phyloP scores from a whole-genome alignment of 352 stramenopile genomes.

The Phytophthora pseudosyringae region DNA sequence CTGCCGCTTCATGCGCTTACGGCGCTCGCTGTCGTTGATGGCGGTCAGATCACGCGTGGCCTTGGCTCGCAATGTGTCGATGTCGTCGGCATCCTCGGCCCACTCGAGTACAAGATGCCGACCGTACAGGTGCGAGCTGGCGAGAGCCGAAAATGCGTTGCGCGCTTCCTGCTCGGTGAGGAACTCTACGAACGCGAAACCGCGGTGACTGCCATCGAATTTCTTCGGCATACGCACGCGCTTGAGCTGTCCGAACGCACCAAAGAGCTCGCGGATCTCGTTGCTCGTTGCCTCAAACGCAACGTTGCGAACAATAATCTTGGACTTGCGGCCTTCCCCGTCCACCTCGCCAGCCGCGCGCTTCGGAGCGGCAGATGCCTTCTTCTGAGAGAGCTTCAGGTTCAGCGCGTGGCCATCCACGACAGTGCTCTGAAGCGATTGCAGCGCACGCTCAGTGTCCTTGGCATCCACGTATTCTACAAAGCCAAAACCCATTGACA shows the following conservation, averaged over 20 bases:
- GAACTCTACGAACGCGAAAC: conserved; percentile 99
- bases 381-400: conserved; percentile 94
- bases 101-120: conserved; percentile 99
- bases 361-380: conserved; percentile 52
- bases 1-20: conserved; percentile 64
- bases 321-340: conserved; percentile 77
- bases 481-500: conserved; percentile 99
- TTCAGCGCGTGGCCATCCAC: conserved; percentile 96
- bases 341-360: conserved; percentile 43
- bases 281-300: conserved; percentile 97
- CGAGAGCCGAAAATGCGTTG: conserved; percentile 92
- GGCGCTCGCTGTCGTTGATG: conserved; percentile 73
- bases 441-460: conserved; percentile 85
- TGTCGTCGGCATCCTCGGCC: conserved; percentile 90
- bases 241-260: conserved; percentile 97
- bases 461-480: conserved; percentile 95
- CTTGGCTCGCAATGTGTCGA: conserved; percentile 87
- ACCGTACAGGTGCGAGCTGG: conserved; percentile 98
- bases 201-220: conserved; percentile 97
- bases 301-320: conserved; percentile 99
- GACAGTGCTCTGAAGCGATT: conserved; percentile 80
- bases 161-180: conserved; percentile 95
- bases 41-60: conserved; percentile 72
- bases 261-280: conserved; percentile 98
- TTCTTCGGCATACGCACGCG: conserved; percentile 98